A percentile compares a stretch with the other conserved stretches of the same genome.
phyloP scores from a whole-genome alignment of 257 asterid species.

The Agastache rugosa region DNA sequence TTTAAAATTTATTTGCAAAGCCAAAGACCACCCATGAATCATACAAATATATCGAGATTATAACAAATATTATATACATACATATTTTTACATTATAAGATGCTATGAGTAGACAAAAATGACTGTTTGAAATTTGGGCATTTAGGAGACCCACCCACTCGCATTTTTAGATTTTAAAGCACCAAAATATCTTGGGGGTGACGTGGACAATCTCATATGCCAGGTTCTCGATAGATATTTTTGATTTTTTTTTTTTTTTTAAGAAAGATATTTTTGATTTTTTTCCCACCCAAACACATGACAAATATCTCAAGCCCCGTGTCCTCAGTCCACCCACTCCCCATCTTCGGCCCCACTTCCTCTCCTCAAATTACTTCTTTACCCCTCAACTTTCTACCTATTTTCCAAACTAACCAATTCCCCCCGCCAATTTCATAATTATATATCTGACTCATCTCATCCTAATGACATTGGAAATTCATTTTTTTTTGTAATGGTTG shows the following conservation, averaged over 20 bases:
- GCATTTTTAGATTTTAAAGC: background rate
- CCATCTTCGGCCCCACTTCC: conserved; percentile 17
- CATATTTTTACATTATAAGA: too few species aligned
- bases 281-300: conserved; percentile 29
- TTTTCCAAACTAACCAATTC: conserved; percentile 28
- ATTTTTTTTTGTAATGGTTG: too few species aligned
- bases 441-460: background rate
- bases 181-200: conserved; percentile 56
- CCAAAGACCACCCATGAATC: too few species aligned
- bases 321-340: conserved; percentile 18
- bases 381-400: conserved; percentile 28
- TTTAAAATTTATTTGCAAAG: too few species aligned
- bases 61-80: too few species aligned
- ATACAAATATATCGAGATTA: too few species aligned
- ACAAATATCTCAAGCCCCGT: conserved; percentile 48
- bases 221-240: conserved; percentile 41
- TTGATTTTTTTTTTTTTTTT: background rate
- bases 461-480: background rate
- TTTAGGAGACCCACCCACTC: conserved; percentile 1
- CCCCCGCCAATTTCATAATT: background rate
- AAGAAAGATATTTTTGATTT: conserved; percentile 27
- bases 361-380: background rate
- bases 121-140: background rate
- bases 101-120: background rate
- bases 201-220: conserved; percentile 53